Percentiles rank a stretch among this genome's conserved stretches.
Evolutionary conservation across 1,284 basidiomycete species (phyloP).

Genomic region (Ceratobasidium sp.): DNA sequence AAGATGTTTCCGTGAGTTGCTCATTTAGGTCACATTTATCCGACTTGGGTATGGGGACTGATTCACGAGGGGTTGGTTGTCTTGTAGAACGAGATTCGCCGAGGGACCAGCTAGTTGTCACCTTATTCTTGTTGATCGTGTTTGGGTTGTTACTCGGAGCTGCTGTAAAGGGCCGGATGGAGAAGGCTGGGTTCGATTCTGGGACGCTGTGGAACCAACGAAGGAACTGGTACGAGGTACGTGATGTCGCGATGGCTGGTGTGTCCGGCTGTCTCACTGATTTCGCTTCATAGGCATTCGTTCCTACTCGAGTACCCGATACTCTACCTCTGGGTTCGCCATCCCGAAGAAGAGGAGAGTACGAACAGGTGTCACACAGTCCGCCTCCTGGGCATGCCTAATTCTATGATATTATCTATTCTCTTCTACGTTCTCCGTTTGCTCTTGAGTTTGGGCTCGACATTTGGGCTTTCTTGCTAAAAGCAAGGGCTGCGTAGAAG

Average conservation of each 20-base stretch:
- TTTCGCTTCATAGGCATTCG: conserved; percentile 6
- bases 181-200: conserved; percentile 67
- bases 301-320: conserved; percentile 34
- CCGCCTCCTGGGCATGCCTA: background rate
- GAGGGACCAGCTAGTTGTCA: conserved; percentile 89
- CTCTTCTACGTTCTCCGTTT: too few relatives aligned
- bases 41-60: background rate
- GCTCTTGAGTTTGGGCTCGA: too few relatives aligned
- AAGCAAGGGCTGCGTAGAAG: too few relatives aligned
- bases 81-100: conserved; percentile 82
- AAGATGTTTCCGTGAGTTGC: conserved; percentile 88
- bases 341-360: conserved; percentile 31
- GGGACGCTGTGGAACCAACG: conserved; percentile 31
- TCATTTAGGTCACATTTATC: background rate
- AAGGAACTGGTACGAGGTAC: conserved; percentile 42
- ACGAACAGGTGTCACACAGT: conserved; percentile 23
- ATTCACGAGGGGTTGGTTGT: background rate
- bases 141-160: conserved; percentile 85
- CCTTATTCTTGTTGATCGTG: conserved; percentile 86
- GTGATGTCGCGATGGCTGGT: background rate
- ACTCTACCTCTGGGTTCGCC: conserved; percentile 9
- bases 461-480: too few relatives aligned
- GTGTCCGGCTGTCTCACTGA: background rate
- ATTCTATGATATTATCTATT: conserved; percentile 6
- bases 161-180: conserved; percentile 81